Evolutionary conservation across 495 filamentous ascomycete genomes (phyloP), one percentile per base, ranked within the genome.

Genomic region (Niebla homalea): DNA sequence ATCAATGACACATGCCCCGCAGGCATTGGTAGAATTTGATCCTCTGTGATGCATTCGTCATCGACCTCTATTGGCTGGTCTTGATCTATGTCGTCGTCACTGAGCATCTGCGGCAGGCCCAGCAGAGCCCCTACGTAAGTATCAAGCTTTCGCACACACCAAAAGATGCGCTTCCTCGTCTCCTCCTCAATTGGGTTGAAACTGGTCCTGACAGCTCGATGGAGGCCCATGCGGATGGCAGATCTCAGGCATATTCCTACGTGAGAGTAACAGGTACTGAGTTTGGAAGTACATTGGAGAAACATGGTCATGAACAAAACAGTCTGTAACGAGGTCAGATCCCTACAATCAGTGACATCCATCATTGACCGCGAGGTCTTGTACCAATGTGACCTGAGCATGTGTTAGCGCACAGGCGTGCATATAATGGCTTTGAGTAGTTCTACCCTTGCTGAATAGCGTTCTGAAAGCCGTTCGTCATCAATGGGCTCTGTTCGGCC

Each of bases 231-330:
- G 12, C 88, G 80, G 7, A 95, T 63, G 16, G 88, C 80, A 7
- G 89, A 90, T 36, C 88, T 81, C 21, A 94, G 70, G 14, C 87
- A 89, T 52, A 96, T 87, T 19, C 89, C 90, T 44, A 97, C 75
- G 64, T 92, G 94, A 0, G 89, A 85, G 63, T 95, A 96, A 63
- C 90, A 97, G 19, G 85, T 92, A 57, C 85, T 90, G 47, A 96
- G 70, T 59, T 92, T 89, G 6, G 89, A 86, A 15, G 92, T 88
- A 0, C 84, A 86, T 51, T 97, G 90, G 1, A 97, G 72, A 61
- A 95, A 97, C 1, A 95, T 68, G 38, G 94, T 84, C 84, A 94
- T 93, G 68, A 88, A 93, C 22, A 94, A 70, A 23, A 96, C 78
- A 1, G 85, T 83, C 61, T 97, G 89, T 15, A 97, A 71, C 2